Percentiles rank a stretch among this genome's conserved stretches.
Evolutionary conservation across 306 rosid species (phyloP).

Genomic region (Mucuna pruriens): DNA sequence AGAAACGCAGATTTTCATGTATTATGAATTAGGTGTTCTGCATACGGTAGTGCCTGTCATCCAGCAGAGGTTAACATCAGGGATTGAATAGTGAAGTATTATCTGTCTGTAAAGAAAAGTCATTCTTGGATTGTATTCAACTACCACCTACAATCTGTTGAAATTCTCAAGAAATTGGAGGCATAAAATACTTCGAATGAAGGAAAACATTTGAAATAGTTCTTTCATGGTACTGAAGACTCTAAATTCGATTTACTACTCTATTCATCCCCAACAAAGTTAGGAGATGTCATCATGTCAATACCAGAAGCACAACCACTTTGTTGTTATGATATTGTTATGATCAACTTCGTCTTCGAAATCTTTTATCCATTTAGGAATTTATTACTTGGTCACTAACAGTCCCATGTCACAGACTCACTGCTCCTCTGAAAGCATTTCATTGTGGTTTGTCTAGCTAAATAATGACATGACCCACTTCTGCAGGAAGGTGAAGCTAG

Average conservation of each 20-base stretch:
- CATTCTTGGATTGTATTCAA: background rate
- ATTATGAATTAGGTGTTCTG: background rate
- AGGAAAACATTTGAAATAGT: background rate
- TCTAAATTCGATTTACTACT: background rate
- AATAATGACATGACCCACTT: background rate
- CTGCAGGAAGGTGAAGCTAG: background rate
- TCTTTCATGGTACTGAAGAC: background rate
- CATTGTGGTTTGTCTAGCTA: conserved; percentile 9
- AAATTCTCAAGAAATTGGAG: background rate
- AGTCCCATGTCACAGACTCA: background rate
- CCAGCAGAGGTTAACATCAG: background rate
- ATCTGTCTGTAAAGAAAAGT: background rate
- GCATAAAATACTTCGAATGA: background rate
- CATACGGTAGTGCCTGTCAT: background rate
- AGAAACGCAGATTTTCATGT: background rate
- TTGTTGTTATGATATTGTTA: background rate
- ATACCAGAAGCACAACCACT: background rate
- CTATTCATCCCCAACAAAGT: background rate
- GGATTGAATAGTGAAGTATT: background rate
- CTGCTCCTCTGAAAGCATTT: background rate
- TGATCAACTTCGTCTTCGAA: background rate
- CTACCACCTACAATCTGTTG: background rate
- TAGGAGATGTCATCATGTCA: background rate
- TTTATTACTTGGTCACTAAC: background rate
- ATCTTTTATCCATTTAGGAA: background rate